These are phyloP conservation scores for Isoetes engelmannii DNA, from an alignment of 83 land plant genomes.

Conservation along the genomic window DNA sequence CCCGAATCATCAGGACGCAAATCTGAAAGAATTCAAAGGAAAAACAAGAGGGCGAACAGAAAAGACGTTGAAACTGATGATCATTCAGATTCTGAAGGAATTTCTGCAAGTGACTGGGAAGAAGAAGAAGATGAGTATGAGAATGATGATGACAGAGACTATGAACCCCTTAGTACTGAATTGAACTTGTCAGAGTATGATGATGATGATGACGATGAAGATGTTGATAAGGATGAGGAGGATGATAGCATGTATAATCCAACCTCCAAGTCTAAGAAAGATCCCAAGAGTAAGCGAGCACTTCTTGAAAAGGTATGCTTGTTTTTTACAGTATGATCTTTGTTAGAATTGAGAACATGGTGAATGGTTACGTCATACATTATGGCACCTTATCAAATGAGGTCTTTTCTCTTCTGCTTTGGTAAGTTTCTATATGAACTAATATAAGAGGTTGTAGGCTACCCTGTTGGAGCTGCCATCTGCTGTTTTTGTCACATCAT, in stretches of 20 bases:
- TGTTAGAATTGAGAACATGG: not conserved
- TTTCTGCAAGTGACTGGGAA: too few species aligned
- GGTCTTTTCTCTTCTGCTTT: too few species aligned
- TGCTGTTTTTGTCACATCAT: too few species aligned
- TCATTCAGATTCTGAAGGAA: too few species aligned
- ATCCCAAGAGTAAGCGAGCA: not conserved
- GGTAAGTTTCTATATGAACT: too few species aligned
- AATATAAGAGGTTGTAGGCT: too few species aligned
- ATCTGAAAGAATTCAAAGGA: too few species aligned
- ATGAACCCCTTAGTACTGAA: not conserved
- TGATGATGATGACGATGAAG: not conserved
- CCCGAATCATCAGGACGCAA: too few species aligned
- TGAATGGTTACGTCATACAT: not conserved
- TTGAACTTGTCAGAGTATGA: not conserved
- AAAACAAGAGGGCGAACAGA: too few species aligned
- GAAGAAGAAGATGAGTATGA: too few species aligned
- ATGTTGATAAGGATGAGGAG: constrained; percentile 5
- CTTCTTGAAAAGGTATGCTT: not conserved
- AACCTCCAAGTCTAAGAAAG: not conserved
- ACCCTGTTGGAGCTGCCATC: too few species aligned
- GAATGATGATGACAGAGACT: not conserved
- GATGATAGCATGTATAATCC: not conserved
- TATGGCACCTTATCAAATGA: not conserved
- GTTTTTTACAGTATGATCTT: not conserved
- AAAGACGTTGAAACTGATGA: too few species aligned